Evolutionary conservation across 805 yeast genomes (phyloP), one percentile per base, ranked within the genome.

Genomic region (Candida multigemmis): DNA sequence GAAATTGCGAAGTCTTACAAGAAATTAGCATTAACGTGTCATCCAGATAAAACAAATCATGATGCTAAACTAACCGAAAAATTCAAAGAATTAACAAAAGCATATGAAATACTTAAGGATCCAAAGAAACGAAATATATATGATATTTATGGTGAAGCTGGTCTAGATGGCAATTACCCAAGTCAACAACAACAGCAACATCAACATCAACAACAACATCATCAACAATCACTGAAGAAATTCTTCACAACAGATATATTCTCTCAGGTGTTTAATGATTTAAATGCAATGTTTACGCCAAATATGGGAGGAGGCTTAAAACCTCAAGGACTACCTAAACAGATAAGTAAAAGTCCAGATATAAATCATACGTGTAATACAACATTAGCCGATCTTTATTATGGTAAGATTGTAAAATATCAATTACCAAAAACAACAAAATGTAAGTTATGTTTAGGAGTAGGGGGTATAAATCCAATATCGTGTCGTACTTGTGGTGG

Each of bases 31-130:
- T 42, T 70, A 25, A 58, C 58, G 40, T 70, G 63, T 42, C 87
- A 78, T 44, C 87, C 87, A 1, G 87, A 78, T 44, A 71, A 72
- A 39, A 71, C 71, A 12, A 57, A 59, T 31, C 68, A 61, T 35
- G 50, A 69, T 11, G 69, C 68, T 5, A 63, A 54, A 16, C 57
- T 69, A 20, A 70, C 73, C 4, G 65, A 62, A 32, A 56, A 51
- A 34, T 82, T 79, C 53, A 75, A 75, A 50, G 71, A 67, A 28
- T 61, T 79, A 21, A 71, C 77, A 3, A 62, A 65, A 24, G 87
- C 89, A 0, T 82, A 82, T 46, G 79, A 78, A 35, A 57, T 72
- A 5, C 53, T 82, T 18, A 56, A 63, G 19, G 73, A 77, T 43
- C 45, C 49, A 1, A 46, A 48, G 3, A 56, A 60, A 28, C 53